Evolutionary conservation across 78 protist species (phyloP).

Genomic region (Trichosphaerium sp.): DNA sequence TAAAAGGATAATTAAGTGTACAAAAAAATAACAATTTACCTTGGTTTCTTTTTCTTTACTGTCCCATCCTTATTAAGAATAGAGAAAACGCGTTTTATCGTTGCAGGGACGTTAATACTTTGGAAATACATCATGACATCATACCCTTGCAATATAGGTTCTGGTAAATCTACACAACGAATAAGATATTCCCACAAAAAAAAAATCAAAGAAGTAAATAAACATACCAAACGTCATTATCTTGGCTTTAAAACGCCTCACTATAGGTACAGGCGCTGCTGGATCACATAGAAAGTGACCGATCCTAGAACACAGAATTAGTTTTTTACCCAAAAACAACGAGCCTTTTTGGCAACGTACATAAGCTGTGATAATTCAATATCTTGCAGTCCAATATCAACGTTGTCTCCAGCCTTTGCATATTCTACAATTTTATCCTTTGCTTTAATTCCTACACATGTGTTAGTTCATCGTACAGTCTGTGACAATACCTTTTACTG

Average conservation of each 20-base stretch:
- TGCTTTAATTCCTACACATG: not conserved
- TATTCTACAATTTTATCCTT: not conserved
- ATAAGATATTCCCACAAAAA: too few relatives aligned
- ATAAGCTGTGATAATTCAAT: not conserved
- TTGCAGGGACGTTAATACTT: too few relatives aligned
- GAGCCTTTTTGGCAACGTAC: too few relatives aligned
- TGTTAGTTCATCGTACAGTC: not conserved
- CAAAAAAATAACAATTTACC: too few relatives aligned
- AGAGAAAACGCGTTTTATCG: too few relatives aligned
- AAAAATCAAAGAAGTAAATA: too few relatives aligned
- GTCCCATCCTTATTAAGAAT: too few relatives aligned
- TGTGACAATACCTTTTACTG: slow-evolving; percentile 19
- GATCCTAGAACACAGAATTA: not conserved
- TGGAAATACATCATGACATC: too few relatives aligned
- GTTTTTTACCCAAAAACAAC: not conserved
- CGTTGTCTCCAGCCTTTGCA: slow-evolving; percentile 70
- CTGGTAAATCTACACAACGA: too few relatives aligned
- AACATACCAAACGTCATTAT: slow-evolving; percentile 47
- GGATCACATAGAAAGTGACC: slow-evolving; percentile 51
- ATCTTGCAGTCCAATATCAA: slow-evolving; percentile 23
- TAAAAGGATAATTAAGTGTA: too few relatives aligned
- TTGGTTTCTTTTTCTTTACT: too few relatives aligned
- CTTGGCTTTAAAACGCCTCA: slow-evolving; percentile 31
- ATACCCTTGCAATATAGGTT: too few relatives aligned
- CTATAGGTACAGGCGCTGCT: slow-evolving; percentile 22